phyloP scores from a whole-genome alignment of 441 rosid genomes.

The Populus hybrid region DNA sequence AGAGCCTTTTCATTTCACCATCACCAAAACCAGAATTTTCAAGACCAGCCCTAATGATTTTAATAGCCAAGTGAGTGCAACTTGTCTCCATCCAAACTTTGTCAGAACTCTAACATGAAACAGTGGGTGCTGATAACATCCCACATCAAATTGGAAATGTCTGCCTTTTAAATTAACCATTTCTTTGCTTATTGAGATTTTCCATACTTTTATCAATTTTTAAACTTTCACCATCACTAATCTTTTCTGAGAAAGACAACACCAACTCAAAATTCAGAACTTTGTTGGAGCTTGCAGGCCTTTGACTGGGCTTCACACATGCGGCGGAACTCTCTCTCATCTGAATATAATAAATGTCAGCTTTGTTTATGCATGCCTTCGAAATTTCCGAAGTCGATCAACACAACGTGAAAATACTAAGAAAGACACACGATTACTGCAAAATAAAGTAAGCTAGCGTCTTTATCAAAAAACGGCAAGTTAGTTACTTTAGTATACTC shows the following conservation, averaged over 20 bases:
- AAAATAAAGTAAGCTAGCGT: no score
- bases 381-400: background rate
- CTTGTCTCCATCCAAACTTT: background rate
- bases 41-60: background rate
- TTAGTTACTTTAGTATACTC: no score
- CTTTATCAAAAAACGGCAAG: no score
- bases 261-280: conserved; percentile 24
- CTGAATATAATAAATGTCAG: background rate
- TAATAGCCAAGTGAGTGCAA: background rate
- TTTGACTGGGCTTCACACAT: conserved; percentile 5
- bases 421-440: no score
- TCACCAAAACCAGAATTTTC: background rate
- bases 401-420: background rate
- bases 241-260: conserved; percentile 9
- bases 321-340: no score
- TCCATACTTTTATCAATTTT: no score
- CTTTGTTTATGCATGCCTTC: background rate
- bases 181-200: background rate
- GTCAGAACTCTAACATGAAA: background rate
- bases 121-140: background rate
- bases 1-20: background rate
- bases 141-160: background rate
- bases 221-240: no score
- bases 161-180: background rate
- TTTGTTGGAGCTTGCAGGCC: conserved; percentile 38